phyloP scores from a whole-genome alignment of 192 early-diverging fungal species.

The Blastocladiella britannica region DNA sequence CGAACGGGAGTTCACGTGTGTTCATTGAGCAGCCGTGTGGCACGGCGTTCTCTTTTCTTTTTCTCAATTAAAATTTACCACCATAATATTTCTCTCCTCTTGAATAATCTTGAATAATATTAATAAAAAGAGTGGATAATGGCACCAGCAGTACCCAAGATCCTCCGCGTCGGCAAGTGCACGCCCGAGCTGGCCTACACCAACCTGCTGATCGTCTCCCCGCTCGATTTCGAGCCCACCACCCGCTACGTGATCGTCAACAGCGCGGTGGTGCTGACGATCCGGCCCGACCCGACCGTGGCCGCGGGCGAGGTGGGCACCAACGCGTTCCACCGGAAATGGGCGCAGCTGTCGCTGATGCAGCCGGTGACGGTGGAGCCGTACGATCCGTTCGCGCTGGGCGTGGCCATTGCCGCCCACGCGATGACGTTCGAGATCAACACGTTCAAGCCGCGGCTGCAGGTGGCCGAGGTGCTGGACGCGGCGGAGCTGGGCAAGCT shows the following conservation, averaged over 20 bases:
- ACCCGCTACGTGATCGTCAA: slow-evolving; percentile 56
- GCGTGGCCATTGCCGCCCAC: slow-evolving; percentile 5
- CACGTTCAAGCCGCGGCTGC: slow-evolving; percentile 25
- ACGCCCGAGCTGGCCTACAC: neutral
- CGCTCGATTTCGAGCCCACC: slow-evolving; percentile 43
- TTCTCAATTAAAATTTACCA: too few relatives aligned
- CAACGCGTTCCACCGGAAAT: slow-evolving; percentile 35
- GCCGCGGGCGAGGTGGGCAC: slow-evolving; percentile 26
- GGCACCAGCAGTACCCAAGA: too few relatives aligned
- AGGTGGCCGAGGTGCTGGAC: slow-evolving; percentile 38
- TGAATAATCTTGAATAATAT: too few relatives aligned
- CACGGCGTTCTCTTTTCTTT: too few relatives aligned
- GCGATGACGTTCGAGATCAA: slow-evolving; percentile 20
- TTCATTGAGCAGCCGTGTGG: too few relatives aligned
- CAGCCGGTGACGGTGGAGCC: slow-evolving; percentile 38
- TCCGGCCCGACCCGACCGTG: slow-evolving; percentile 26
- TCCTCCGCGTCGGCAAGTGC: neutral
- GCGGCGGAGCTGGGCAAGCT: slow-evolving; percentile 46
- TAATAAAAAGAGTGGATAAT: too few relatives aligned
- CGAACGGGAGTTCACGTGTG: too few relatives aligned
- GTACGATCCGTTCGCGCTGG: slow-evolving; percentile 34
- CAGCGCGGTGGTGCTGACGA: slow-evolving; percentile 57
- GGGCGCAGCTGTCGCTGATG: slow-evolving; percentile 37
- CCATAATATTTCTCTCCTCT: too few relatives aligned
- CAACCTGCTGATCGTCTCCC: slow-evolving; percentile 57